These are phyloP conservation scores for Cryptosporidium felis DNA, from an alignment of 169 alveolate genomes.

Conservation along the genomic window DNA sequence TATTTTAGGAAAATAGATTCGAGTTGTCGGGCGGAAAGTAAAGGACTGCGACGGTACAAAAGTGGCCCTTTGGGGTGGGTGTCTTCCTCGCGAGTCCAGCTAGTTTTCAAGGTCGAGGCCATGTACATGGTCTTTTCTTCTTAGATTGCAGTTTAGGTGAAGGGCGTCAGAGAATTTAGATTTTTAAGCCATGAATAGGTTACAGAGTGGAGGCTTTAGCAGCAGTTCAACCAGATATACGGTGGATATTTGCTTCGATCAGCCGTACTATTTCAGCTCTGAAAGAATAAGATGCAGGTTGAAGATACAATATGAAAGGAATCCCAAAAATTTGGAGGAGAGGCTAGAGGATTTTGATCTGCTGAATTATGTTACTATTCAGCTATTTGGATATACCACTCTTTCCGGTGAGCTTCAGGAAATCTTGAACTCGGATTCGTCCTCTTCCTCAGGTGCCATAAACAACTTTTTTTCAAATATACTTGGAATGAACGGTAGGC, in stretches of 20 bases:
- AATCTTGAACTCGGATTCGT: not conserved
- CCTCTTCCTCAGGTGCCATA: not conserved
- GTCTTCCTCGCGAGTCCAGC: too few relatives aligned
- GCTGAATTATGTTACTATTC: constrained; percentile 30
- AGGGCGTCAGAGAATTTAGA: too few relatives aligned
- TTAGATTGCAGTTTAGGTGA: too few relatives aligned
- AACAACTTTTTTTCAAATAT: constrained; percentile 14
- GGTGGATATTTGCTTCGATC: constrained; percentile 30
- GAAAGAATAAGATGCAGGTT: constrained; percentile 35
- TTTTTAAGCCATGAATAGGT: constrained; percentile 18
- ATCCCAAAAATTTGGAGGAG: not conserved
- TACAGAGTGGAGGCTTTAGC: not conserved
- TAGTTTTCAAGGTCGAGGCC: too few relatives aligned
- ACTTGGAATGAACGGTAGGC: not conserved
- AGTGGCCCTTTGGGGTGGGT: too few relatives aligned
- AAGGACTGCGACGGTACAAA: too few relatives aligned
- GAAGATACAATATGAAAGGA: constrained; percentile 19
- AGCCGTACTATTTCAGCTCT: constrained; percentile 62
- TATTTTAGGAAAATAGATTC: too few relatives aligned
- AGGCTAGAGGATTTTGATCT: not conserved
- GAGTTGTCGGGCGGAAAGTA: too few relatives aligned
- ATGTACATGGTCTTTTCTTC: too few relatives aligned
- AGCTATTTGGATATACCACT: constrained; percentile 50
- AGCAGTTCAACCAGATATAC: not conserved
- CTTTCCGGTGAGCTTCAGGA: not conserved